Base-by-base conservation (phyloP, 2,329 filamentous ascomycete genomes). In the Aspergillus pseudonomiae region DNA sequence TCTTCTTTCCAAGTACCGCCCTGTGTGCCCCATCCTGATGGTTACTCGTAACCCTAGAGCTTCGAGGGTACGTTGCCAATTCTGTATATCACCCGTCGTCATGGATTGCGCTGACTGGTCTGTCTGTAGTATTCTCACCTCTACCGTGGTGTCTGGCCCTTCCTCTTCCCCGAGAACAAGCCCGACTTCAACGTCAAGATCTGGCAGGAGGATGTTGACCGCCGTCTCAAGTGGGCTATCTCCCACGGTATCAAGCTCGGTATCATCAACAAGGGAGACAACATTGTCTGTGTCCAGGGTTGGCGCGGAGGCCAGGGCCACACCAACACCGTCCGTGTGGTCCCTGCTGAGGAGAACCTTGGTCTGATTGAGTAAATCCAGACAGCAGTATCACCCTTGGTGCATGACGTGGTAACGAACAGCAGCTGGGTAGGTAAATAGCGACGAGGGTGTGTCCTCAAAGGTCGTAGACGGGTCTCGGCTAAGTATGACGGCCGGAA, bases 1-100 rank as follows among this genome's bases (percentile, higher is more conserved):
- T 75, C 89, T 98, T 67, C 86, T 98, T 71, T 96, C 94, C 84
- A 99, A 99, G 86, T 99, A 97, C 85, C 92, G 95, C 76, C 95
- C 95, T 58, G 94, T 98, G 68, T 98, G 94, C 88, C 95, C 95
- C 73, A 97, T 99, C 83, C 94, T 99, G 86, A 98, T 98, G 94
- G 92, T 99, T 68, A 97, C 94, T 69, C 91, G 95, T 74, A 97
- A 91, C 79, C 82, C 88, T 56, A 88, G 87, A 69, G 92, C 95
- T 59, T 91, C 93, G 65, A 88, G 95, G 71, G 84, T 86, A 80
- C 79, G 82, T 77, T 24, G n/a, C 4, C 46, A 28, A 10, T 32
- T 9, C 30, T 19, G 24, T 57, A 39, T 30, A 19, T 34, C 34
- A 6, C 19, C 45, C 21, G 10, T 24, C 45, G 46, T 28, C 11